Conservation (phyloP, 768 basidiomycete species). For the Boletus sp. region DNA sequence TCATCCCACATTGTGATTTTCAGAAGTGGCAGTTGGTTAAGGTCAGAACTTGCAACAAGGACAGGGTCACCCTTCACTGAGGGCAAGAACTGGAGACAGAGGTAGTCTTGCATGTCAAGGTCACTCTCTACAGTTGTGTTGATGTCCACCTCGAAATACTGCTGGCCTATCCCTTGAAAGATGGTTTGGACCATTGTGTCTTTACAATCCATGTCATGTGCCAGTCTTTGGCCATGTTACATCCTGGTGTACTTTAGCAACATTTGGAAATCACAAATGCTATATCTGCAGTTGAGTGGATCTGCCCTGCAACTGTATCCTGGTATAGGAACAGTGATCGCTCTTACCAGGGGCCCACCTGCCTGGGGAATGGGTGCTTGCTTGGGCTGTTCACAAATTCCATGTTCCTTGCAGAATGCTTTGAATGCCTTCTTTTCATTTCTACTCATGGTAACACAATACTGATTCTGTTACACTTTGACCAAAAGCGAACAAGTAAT, state of each 20-base stretch:
- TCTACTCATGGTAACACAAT: not conserved
- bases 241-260: not conserved
- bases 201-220: not conserved
- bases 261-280: not conserved
- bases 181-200: not conserved
- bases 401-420: not conserved
- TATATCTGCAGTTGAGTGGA: slow-evolving; percentile 2
- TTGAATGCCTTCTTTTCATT: not conserved
- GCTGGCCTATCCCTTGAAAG: not conserved
- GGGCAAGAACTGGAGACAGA: not conserved
- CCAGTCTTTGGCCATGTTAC: not conserved
- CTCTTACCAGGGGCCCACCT: not conserved
- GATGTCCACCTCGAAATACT: not conserved
- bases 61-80: not conserved
- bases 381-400: not conserved
- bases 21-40: not conserved
- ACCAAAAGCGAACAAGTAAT: too few species aligned
- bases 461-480: too few species aligned
- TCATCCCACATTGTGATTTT: not conserved
- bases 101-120: not conserved
- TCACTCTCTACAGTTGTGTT: not conserved
- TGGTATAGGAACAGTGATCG: not conserved
- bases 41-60: not conserved
- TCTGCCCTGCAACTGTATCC: slow-evolving; percentile 4
- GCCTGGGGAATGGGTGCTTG: not conserved